A percentile compares a stretch with the other conserved stretches of the same genome.
Conservation (phyloP, 768 basidiomycete species). For the Ramaria rubella region DNA sequence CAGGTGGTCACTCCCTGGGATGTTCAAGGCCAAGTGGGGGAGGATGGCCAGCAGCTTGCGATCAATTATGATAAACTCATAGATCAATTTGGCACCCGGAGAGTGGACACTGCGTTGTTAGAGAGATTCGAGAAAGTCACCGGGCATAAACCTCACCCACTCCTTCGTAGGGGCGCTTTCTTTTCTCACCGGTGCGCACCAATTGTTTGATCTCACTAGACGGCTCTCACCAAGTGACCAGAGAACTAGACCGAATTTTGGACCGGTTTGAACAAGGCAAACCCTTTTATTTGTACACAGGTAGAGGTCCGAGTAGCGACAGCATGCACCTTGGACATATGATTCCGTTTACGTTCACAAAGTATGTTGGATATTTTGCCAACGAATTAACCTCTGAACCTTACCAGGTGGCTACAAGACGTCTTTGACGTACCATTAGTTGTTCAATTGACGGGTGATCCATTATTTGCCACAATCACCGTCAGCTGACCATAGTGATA, state of each 20-base stretch:
- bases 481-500: not conserved
- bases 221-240: conserved; percentile 26
- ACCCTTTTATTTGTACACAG: conserved; percentile 97
- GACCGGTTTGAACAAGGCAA: conserved; percentile 95
- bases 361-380: conserved; percentile 45
- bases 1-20: conserved; percentile 98
- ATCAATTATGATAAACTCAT: conserved; percentile 98
- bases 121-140: conserved; percentile 89
- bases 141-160: conserved; percentile 78
- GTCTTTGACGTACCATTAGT: conserved; percentile 93
- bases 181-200: conserved; percentile 86
- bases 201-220: not conserved
- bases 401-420: conserved; percentile 85
- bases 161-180: conserved; percentile 89
- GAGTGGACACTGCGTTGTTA: conserved; percentile 68
- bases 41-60: conserved; percentile 83
- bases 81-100: conserved; percentile 86
- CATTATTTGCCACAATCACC: not conserved
- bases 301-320: conserved; percentile 91
- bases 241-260: conserved; percentile 89
- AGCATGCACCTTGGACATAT: conserved; percentile 98
- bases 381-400: not conserved
- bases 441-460: conserved; percentile 84
- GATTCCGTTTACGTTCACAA: conserved; percentile 96
- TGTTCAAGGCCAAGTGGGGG: conserved; percentile 84